These are phyloP conservation scores for Limonomyces culmigenus DNA, from an alignment of 1,284 basidiomycete genomes.

Conservation along the genomic window DNA sequence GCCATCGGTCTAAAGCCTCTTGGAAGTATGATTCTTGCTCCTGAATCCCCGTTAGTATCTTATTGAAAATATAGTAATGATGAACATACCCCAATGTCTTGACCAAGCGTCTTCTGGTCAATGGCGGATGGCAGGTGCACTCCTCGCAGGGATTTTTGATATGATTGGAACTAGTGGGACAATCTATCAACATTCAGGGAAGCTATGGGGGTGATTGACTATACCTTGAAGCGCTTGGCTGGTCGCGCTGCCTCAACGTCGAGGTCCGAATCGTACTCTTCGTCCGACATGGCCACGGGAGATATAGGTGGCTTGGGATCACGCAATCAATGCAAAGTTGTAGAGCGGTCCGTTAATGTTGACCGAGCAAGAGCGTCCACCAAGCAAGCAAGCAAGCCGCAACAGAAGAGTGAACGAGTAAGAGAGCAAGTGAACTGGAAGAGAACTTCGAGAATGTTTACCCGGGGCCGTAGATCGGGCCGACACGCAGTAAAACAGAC, in stretches of 20 bases:
- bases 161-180: conserved; percentile 46
- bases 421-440: neutral
- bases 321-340: neutral
- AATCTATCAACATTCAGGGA: neutral
- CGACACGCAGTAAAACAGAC: no score
- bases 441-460: no score
- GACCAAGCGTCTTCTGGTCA: conserved; percentile 34
- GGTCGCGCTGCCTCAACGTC: no score
- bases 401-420: neutral
- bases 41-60: conserved; percentile 19
- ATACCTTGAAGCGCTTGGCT: conserved; percentile 21
- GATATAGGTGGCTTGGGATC: neutral
- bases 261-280: no score
- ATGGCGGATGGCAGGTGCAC: conserved; percentile 58
- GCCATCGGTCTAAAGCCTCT: conserved; percentile 51
- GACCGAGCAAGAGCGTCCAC: no score
- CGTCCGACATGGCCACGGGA: no score
- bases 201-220: conserved; percentile 3
- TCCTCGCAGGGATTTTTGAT: conserved; percentile 43
- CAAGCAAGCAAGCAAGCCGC: neutral
- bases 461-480: no score
- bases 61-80: conserved; percentile 2
- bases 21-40: conserved; percentile 63
- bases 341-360: no score
- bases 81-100: conserved; percentile 36